Percentiles rank a stretch among this genome's conserved stretches.
These are phyloP conservation scores for Globisporangium middletonii DNA, from an alignment of 352 stramenopile genomes.

Conservation along the genomic window DNA sequence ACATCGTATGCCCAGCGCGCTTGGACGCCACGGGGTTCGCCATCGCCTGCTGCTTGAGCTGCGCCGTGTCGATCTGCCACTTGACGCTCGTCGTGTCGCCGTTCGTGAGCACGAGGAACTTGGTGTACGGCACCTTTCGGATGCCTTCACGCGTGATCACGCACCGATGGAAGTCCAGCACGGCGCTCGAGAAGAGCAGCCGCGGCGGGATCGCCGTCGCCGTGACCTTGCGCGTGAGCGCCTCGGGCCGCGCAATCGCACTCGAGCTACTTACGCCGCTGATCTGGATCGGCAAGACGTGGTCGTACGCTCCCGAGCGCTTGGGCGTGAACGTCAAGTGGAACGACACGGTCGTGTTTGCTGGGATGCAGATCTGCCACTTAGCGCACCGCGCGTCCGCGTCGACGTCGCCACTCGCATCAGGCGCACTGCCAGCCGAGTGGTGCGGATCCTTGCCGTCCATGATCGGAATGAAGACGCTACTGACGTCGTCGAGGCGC, in stretches of 20 bases:
- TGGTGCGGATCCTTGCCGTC: neutral
- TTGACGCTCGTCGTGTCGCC: slow-evolving; percentile 43
- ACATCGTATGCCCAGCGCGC: slow-evolving; percentile 22
- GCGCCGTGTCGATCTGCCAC: slow-evolving; percentile 76
- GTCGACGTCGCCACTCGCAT: slow-evolving; percentile 1
- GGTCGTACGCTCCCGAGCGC: slow-evolving; percentile 32
- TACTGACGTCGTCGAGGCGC: slow-evolving; percentile 70
- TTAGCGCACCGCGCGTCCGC: slow-evolving; percentile 28
- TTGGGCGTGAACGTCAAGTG: slow-evolving; percentile 73
- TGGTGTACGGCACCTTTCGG: slow-evolving; percentile 85
- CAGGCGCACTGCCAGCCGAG: neutral
- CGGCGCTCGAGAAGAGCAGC: slow-evolving; percentile 62
- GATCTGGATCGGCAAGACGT: slow-evolving; percentile 75
- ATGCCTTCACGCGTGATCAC: slow-evolving; percentile 82
- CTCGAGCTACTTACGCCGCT: slow-evolving; percentile 28
- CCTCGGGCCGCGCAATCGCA: slow-evolving; percentile 16
- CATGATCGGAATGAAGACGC: slow-evolving; percentile 67
- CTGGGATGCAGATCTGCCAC: slow-evolving; percentile 72
- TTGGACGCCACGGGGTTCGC: slow-evolving; percentile 20
- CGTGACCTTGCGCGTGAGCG: slow-evolving; percentile 38
- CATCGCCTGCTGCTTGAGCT: slow-evolving; percentile 19
- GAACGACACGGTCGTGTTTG: slow-evolving; percentile 60
- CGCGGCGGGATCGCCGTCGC: slow-evolving; percentile 52
- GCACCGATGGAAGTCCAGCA: slow-evolving; percentile 79
- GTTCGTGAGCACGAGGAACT: slow-evolving; percentile 76